phyloP scores from a whole-genome alignment of 2,329 filamentous ascomycete genomes.

The Ramichloridium luteum region DNA sequence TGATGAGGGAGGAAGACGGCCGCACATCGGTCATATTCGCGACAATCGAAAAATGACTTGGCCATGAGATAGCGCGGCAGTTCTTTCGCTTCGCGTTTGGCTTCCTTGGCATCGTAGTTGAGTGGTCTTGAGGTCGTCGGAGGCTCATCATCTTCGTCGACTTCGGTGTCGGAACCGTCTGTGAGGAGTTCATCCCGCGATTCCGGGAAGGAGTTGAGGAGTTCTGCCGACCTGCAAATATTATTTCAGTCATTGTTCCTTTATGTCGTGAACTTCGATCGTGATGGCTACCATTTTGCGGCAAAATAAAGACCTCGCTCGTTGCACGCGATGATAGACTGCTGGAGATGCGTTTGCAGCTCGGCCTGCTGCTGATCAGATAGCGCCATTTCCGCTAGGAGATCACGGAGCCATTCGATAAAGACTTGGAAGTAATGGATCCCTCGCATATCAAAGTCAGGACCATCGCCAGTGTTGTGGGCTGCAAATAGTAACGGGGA shows the following conservation, averaged over 20 bases:
- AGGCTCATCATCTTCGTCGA: slow-evolving; percentile 18
- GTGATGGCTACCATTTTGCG: slow-evolving; percentile 65
- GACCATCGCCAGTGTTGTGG: too few species aligned
- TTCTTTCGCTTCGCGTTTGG: slow-evolving; percentile 64
- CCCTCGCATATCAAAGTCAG: too few species aligned
- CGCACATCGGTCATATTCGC: slow-evolving; percentile 87
- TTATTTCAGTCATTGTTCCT: slow-evolving; percentile 11
- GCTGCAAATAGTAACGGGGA: too few species aligned
- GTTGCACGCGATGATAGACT: slow-evolving; percentile 79
- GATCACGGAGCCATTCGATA: too few species aligned
- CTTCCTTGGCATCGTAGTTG: slow-evolving; percentile 59
- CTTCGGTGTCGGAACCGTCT: slow-evolving; percentile 41
- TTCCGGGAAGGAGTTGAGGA: slow-evolving; percentile 66
- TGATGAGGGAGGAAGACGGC: slow-evolving; percentile 61
- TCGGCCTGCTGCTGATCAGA: slow-evolving; percentile 39
- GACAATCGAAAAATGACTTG: slow-evolving; percentile 89
- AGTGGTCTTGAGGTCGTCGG: slow-evolving; percentile 33
- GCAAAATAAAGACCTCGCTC: slow-evolving; percentile 93
- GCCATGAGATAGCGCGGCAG: slow-evolving; percentile 75
- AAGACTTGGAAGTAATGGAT: too few species aligned
- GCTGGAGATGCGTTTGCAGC: slow-evolving; percentile 63
- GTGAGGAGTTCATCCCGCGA: slow-evolving; percentile 31
- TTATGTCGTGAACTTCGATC: slow-evolving; percentile 13
- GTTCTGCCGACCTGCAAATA: slow-evolving; percentile 69
- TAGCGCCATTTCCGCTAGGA: slow-evolving; percentile 21